phyloP scores from a whole-genome alignment of 805 yeast species.

The Candida boidinii region DNA sequence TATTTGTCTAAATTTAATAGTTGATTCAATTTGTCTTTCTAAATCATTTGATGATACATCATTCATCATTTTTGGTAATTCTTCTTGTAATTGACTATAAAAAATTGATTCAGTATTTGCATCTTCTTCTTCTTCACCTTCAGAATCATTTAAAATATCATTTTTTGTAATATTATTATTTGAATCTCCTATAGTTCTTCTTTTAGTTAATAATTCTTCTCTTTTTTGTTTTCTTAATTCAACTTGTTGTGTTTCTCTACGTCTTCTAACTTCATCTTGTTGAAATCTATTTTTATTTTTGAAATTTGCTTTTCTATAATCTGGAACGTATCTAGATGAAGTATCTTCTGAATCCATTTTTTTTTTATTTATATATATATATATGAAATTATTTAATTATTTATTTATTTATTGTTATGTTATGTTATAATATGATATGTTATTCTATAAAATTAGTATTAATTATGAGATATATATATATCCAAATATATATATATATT shows the following conservation, averaged over 20 bases:
- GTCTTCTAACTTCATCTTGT: conserved; percentile 93
- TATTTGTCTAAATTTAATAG: conserved; percentile 88
- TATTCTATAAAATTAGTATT: too few relatives aligned
- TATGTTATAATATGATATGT: too few relatives aligned
- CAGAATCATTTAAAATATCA: conserved; percentile 32
- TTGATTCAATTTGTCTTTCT: conserved; percentile 78
- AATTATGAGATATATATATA: too few relatives aligned
- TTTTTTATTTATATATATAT: not conserved
- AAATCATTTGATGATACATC: conserved; percentile 68
- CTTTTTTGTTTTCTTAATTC: conserved; percentile 94
- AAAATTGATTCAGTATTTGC: conserved; percentile 27
- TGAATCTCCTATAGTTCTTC: conserved; percentile 63
- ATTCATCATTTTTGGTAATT: conserved; percentile 79
- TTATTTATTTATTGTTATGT: too few relatives aligned
- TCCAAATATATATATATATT: too few relatives aligned
- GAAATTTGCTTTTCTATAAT: conserved; percentile 93
- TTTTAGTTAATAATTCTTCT: conserved; percentile 88
- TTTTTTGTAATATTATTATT: conserved; percentile 2
- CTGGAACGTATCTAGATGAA: conserved; percentile 84
- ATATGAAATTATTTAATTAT: too few relatives aligned
- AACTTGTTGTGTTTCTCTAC: conserved; percentile 95
- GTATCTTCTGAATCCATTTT: conserved; percentile 63
- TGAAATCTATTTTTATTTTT: conserved; percentile 91
- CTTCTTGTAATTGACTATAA: conserved; percentile 44
- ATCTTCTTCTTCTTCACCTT: conserved; percentile 45